Evolutionary conservation across 2,329 filamentous ascomycete species (phyloP), one percentile per base, ranked within the genome.

Genomic region (Lachnellula arida): DNA sequence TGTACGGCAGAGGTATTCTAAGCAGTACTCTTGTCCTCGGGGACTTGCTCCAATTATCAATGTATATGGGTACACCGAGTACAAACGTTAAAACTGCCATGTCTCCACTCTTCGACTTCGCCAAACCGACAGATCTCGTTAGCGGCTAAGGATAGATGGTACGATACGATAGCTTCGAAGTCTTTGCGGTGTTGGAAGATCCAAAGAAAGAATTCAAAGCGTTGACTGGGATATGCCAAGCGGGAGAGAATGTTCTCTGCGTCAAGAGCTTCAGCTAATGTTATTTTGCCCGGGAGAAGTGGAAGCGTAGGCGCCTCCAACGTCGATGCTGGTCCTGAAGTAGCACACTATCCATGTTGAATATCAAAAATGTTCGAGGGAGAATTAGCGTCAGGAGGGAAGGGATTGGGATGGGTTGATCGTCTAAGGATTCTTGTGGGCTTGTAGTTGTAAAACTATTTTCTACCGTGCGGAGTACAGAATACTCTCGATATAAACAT

Each of bases 61-160:
- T 37, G 15, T 39, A 46, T 37, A 71, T 44, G 5, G 68, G 66
- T 7, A 72, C 2, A 19, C 19, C 2, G 19, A 19, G 19, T 19
- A 19, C 67, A 72, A 19, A 70, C 60, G 52, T 73, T 74, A 56
- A 71, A 72, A 53, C 60, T 65, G 6, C 70, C 70, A 35, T 62
- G 54, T 32, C 68, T 58, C 69, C 70, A 70, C 43, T 65, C 53
- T 8, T 56, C 44, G n/a, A 61, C 61, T 50, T 59, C 50, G 49
- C 56, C 32, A 9, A 64, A 28, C 23, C 51, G 54, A 49, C 60
- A 64, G 6, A 19, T 23, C 22, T 23, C n/a, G 34, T 5, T 67
- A 50, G 11, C 57, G 22, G 22, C 22, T 23, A 23, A 23, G 22
- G 22, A 51, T 2, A 70, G 57, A 57, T 70, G 67, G 53, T 63